Evolutionary conservation across 1,284 basidiomycete species (phyloP).

Genomic region (Phylloboletellus chloephorus): DNA sequence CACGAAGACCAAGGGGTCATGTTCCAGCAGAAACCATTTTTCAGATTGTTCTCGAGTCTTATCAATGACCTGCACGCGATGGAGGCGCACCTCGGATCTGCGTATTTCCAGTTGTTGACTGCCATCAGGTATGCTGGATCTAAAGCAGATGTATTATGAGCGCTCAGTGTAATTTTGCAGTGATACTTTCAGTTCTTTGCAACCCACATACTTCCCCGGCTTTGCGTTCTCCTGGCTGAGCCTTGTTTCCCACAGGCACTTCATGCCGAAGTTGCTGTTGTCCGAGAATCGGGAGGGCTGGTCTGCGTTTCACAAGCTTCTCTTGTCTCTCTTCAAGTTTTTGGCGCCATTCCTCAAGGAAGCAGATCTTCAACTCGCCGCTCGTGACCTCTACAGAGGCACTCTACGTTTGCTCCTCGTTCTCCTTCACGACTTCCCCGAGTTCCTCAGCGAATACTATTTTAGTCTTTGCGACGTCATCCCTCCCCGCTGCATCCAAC

Average conservation of each 20-base stretch:
- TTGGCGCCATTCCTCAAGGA: conserved; percentile 86
- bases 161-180: conserved; percentile 38
- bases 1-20: conserved; percentile 89
- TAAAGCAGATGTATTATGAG: conserved; percentile 5
- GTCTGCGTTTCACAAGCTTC: conserved; percentile 92
- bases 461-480: conserved; percentile 93
- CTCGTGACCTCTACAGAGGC: conserved; percentile 91
- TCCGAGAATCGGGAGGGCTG: conserved; percentile 89
- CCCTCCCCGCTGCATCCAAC: conserved; percentile 89
- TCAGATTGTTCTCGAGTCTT: conserved; percentile 96
- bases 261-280: conserved; percentile 93
- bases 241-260: conserved; percentile 90
- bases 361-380: conserved; percentile 74
- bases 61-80: conserved; percentile 87
- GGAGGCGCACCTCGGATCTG: conserved; percentile 76
- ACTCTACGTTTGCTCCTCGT: conserved; percentile 88
- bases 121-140: conserved; percentile 66
- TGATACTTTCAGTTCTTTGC: conserved; percentile 93
- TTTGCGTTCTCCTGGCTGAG: conserved; percentile 99
- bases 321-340: conserved; percentile 93
- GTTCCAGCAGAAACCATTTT: conserved; percentile 98
- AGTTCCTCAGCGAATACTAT: conserved; percentile 96
- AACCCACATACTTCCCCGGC: conserved; percentile 95
- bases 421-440: conserved; percentile 97
- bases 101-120: conserved; percentile 86